phyloP scores from a whole-genome alignment of 148 eudicot species.

The Vaccinium corymbosum region DNA sequence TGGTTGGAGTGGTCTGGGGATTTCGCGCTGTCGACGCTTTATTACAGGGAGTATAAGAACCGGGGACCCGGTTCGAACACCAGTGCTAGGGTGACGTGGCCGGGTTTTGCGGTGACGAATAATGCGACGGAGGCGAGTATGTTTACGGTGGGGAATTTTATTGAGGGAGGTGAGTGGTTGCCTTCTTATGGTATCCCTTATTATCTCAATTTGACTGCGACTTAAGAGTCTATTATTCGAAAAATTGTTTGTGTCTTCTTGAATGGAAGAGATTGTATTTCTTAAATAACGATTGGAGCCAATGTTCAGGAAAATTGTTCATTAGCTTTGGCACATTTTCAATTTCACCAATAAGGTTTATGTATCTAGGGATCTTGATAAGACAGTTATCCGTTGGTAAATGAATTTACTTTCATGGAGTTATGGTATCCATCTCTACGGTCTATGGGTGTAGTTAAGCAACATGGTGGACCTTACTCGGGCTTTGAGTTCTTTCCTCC shows the following conservation, averaged over 20 bases:
- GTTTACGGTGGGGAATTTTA: constrained; percentile 58
- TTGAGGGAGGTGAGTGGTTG: constrained; percentile 68
- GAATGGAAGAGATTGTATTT: not conserved
- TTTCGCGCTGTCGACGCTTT: constrained; percentile 59
- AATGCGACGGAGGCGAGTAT: constrained; percentile 46
- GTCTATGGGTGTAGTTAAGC: not conserved
- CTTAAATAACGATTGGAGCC: not conserved
- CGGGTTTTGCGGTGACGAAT: constrained; percentile 52
- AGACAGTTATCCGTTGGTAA: not conserved
- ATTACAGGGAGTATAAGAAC: constrained; percentile 72
- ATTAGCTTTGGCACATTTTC: no score
- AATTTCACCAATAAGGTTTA: not conserved
- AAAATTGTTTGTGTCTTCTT: not conserved
- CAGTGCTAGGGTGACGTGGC: constrained; percentile 68
- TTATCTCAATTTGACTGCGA: constrained; percentile 42
- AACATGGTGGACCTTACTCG: not conserved
- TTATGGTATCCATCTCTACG: not conserved
- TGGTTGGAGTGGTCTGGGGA: constrained; percentile 73
- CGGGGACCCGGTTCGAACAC: constrained; percentile 71
- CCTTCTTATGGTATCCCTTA: constrained; percentile 42
- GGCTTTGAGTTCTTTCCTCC: not conserved
- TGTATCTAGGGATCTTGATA: not conserved
- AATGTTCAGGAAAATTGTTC: no score
- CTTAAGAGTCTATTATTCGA: not conserved
- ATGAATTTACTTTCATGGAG: not conserved